Evolutionary conservation across 768 basidiomycete genomes (phyloP), one percentile per base, ranked within the genome.

Genomic region (Rhizopogon vesiculosus): DNA sequence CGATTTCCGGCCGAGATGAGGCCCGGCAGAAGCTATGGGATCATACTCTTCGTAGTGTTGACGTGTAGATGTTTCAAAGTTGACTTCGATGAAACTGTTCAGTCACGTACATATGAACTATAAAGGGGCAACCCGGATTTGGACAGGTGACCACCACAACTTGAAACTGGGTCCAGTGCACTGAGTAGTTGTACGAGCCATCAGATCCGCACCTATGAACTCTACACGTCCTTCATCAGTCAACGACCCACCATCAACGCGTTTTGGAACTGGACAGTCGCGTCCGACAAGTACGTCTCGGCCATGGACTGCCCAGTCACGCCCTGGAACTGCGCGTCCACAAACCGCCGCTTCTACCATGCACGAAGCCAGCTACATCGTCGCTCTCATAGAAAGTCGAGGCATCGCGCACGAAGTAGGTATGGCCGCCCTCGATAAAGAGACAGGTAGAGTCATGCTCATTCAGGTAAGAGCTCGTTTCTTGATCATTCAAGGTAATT

Each of bases 391-490:
- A 28, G 90, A 93, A 70, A 87, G 89, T 10, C 76, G 90, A 25
- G 89, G 90, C 1, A 76, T 91, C 29, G 86, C 86, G 1, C 76
- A 88, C 53, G 93, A 96, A 66, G 83, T 96, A 8, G 94, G 94
- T 3, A 83, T 97, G 33, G 93, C 91, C 0, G 89, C 89, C 0
- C 77, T 93, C n/a, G 86, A 94, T 56, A 82, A 78, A 54, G 87
- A 90, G 33, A 91, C 87, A 0, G 91, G 87, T 1, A 77, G 81
- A 28, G 87, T 88, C 18, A 77, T 84, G 66, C 74, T 95, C 15
- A 83, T 92, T 16, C 93, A 96, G 79, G 92, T 87, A 46, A n/a
- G 63, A 42, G 40, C 19, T 53, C 8, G 40, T 39, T n/a, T 40
- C 43, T 35, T 45, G 55, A 51, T 39, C 19, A 18, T 22, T 40